phyloP scores from a whole-genome alignment of 139 green algal genomes.

The Chlamydomonas incerta region DNA sequence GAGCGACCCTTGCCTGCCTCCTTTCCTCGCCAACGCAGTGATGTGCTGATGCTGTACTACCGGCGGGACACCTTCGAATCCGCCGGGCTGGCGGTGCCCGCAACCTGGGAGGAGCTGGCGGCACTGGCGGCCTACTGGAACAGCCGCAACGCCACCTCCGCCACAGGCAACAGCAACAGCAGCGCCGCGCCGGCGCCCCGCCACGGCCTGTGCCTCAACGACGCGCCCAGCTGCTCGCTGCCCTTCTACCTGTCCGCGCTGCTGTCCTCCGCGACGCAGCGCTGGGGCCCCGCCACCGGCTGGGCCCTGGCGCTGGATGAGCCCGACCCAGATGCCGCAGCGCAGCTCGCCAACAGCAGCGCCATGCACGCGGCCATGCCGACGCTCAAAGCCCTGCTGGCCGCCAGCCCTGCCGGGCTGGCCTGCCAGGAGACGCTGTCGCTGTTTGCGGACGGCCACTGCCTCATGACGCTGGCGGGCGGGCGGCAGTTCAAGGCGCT shows the following conservation, averaged over 20 bases:
- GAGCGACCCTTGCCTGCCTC: too few relatives aligned
- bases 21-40: background rate
- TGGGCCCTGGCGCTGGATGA: conserved; percentile 1
- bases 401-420: background rate
- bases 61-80: background rate
- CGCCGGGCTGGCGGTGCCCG: background rate
- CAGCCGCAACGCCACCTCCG: background rate
- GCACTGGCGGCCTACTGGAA: background rate
- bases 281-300: background rate
- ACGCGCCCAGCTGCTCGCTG: background rate
- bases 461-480: conserved; percentile 13
- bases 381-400: background rate
- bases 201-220: conserved; percentile 26
- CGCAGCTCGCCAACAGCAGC: conserved; percentile 25
- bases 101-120: conserved; percentile 6
- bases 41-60: conserved; percentile 16
- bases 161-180: background rate
- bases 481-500: conserved; percentile 18
- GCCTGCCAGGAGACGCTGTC: background rate
- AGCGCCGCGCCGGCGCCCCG: background rate
- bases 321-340: background rate
- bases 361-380: background rate
- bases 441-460: conserved; percentile 5
- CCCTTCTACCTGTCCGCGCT: conserved; percentile 7
- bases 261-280: conserved; percentile 22